Evolutionary conservation across 805 yeast species (phyloP).

Genomic region (Priceomyces fermenticarens): DNA sequence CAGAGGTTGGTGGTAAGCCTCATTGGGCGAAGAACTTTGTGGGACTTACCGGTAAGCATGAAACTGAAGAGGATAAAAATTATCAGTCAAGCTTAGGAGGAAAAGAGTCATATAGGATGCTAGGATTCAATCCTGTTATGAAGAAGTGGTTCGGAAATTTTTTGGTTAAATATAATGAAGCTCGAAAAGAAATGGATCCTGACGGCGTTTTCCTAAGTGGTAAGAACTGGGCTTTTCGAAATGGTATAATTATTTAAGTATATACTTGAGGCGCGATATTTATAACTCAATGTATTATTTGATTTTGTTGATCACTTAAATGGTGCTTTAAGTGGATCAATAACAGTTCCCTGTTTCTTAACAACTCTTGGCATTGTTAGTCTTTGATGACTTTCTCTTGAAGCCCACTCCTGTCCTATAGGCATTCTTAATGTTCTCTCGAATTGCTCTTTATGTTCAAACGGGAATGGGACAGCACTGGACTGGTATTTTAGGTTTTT

Average conservation of each 20-base stretch:
- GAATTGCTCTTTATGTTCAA: conserved; percentile 88
- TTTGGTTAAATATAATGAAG: conserved; percentile 54
- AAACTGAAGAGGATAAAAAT: conserved; percentile 31
- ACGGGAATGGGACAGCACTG: conserved; percentile 91
- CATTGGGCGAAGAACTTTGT: conserved; percentile 98
- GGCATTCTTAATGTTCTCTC: conserved; percentile 94
- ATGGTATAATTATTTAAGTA: conserved; percentile 52
- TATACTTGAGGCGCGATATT: background rate
- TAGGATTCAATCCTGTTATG: conserved; percentile 70
- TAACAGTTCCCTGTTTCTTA: conserved; percentile 82
- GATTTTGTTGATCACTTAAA: conserved; percentile 43
- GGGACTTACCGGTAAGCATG: conserved; percentile 47
- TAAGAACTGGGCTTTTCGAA: conserved; percentile 74
- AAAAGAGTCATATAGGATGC: conserved; percentile 64
- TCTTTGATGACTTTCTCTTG: conserved; percentile 81
- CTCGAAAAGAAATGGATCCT: conserved; percentile 75
- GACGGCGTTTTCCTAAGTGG: conserved; percentile 76
- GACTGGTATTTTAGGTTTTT: conserved; percentile 84
- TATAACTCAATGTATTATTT: background rate
- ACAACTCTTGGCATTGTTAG: conserved; percentile 85
- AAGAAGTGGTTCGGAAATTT: conserved; percentile 79
- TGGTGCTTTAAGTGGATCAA: conserved; percentile 90
- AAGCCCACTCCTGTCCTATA: conserved; percentile 95
- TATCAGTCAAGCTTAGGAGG: conserved; percentile 41
- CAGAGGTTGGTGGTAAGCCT: conserved; percentile 84